Percentiles rank a stretch among this genome's conserved stretches.
phyloP scores from a whole-genome alignment of 2,329 filamentous ascomycete genomes.

The Capronia americana region DNA sequence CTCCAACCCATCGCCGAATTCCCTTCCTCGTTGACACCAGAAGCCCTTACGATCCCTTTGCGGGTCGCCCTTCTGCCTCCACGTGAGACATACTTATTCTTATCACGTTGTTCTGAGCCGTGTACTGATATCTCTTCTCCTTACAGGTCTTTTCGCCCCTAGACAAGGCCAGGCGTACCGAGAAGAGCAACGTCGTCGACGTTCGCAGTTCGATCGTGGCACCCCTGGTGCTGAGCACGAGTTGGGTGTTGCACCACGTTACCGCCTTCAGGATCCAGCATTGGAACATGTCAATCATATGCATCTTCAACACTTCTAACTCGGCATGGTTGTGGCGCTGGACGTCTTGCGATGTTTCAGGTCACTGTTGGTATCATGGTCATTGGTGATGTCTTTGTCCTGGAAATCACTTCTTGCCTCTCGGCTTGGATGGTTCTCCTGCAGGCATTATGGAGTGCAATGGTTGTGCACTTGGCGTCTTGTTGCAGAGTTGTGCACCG shows the following conservation, averaged over 20 bases:
- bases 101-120: slow-evolving; percentile 5
- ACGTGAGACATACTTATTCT: slow-evolving; percentile 34
- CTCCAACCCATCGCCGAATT: slow-evolving; percentile 6
- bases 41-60: slow-evolving; percentile 32
- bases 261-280: slow-evolving; percentile 33
- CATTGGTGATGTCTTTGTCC: slow-evolving; percentile 29
- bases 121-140: slow-evolving; percentile 21
- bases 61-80: slow-evolving; percentile 25
- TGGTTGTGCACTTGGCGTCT: slow-evolving; percentile 28
- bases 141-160: slow-evolving; percentile 76
- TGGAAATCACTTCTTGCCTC: slow-evolving; percentile 31
- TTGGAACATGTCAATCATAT: slow-evolving; percentile 21
- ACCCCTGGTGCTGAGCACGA: slow-evolving; percentile 74
- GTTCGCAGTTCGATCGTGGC: slow-evolving; percentile 81
- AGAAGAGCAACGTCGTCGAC: slow-evolving; percentile 76
- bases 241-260: slow-evolving; percentile 49
- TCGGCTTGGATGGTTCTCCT: slow-evolving; percentile 31
- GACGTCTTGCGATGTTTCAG: slow-evolving; percentile 33
- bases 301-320: slow-evolving; percentile 32
- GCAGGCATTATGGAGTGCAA: slow-evolving; percentile 17
- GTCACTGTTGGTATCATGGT: slow-evolving; percentile 33
- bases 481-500: slow-evolving; percentile 25
- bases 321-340: slow-evolving; percentile 34
- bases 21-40: slow-evolving; percentile 26
- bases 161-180: slow-evolving; percentile 75